Base-by-base conservation (phyloP, 2,329 filamentous ascomycete species). In the Monosporascus ibericus region DNA sequence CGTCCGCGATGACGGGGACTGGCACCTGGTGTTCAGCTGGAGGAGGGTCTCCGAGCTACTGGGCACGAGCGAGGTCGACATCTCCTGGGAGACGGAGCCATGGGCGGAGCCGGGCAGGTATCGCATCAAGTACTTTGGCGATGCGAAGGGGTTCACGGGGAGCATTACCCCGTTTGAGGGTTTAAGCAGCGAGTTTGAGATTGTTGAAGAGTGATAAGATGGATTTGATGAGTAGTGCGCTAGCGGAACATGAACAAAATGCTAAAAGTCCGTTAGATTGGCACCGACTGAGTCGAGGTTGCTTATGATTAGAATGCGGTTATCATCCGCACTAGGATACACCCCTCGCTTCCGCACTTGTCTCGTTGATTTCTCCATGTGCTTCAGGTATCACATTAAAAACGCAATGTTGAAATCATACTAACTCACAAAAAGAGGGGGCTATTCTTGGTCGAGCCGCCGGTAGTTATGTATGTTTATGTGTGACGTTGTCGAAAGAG, bases 1-100 rank as follows among this genome's bases (percentile, higher is more conserved):
- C 40, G 80, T 94, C 22, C 79, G 85, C n/a, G 81, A 82, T 61
- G 92, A 96, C 64, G 75, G 73, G 9, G 91, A 96, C 67, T 96
- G 92, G 92, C 80, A 83, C 59, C 70, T 96, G 22, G 77, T 91
- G 17, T 96, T 86, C 65, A 78, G 82, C 48, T 96, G 92, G 92
- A 80, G 81, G 66, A 78, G 90, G 50, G 87, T 81, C 2, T 89
- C 84, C 65, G 78, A 77, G 6, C 58, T 91, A 3, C 70, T 89
- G 24, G 91, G 86, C 0, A 86, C 85, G 37, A 95, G 89, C 63
- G 80, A 89, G 64, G 91, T 90, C 1, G 82, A 74, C 1, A 75
- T 96, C 47, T 77, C 77, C 47, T 96, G 92, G 92, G 85, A 91
- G 68, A 87, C 90, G 59, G 85, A 87, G 68, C 50, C 61, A 49